Evolutionary conservation across 2,329 filamentous ascomycete genomes (phyloP), one percentile per base, ranked within the genome.

Genomic region (Leptosphaerulina australis): DNA sequence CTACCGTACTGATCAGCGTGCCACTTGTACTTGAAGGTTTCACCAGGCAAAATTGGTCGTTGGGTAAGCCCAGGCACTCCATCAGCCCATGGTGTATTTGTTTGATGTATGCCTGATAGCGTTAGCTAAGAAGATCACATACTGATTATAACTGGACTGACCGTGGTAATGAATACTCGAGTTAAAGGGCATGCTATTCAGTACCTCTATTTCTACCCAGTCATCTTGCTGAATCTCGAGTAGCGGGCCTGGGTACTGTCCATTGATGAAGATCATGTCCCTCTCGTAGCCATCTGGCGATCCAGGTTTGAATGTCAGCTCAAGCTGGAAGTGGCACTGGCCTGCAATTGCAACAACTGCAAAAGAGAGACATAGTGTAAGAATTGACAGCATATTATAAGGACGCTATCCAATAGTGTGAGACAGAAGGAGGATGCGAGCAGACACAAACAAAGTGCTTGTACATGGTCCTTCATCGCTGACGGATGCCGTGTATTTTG

Each of bases 21-120:
- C 73, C 81, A 87, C 24, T 71, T 72, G 60, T 86, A 83, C 0
- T 74, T 71, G 58, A 81, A 86, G 21, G 66, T 74, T 3, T 64
- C 59, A 1, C 78, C 77, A 1, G 81, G 76, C 10, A 69, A 59
- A 45, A 86, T 84, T 3, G 77, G 70, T 3, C 71, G 71, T 58
- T 86, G 83, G 0, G 79, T 77, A 2, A 86, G 64, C 2, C 83
- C 83, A 0, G 82, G 81, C 0, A 83, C 79, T 22, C 84, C 84
- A 50, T 87, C 84, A 0, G 82, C 79, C 83, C 82, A 86, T 0
- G 82, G 80, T 0, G 81, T 84, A 15, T 71, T 69, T 1, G 68
- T 56, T 72, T 82, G 80, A 25, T 79, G 77, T 24, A 84, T 70
- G 52, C 75, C 74, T 62, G 37, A 17, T 4, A n/a, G 4, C n/a